These are phyloP conservation scores for Quercus dentata DNA, from an alignment of 306 rosid genomes.

Conservation along the genomic window DNA sequence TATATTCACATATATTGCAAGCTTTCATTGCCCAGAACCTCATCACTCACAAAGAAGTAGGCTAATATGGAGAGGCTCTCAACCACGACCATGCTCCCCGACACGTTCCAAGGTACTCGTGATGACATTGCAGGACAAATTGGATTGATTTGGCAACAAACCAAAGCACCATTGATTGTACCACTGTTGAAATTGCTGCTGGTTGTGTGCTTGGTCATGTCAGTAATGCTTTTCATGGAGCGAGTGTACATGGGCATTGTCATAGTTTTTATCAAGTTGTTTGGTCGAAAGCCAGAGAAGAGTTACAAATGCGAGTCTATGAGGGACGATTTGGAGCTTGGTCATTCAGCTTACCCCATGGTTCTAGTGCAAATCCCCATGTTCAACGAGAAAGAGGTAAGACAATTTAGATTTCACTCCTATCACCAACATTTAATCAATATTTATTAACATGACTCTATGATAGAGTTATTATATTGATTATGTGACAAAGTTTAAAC, in stretches of 20 bases:
- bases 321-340: conserved; percentile 71
- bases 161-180: conserved; percentile 56
- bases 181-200: conserved; percentile 56
- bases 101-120: conserved; percentile 21
- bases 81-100: conserved; percentile 8
- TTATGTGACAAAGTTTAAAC: neutral
- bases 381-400: conserved; percentile 67
- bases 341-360: conserved; percentile 55
- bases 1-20: conserved; percentile 4
- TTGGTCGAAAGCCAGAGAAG: conserved; percentile 52
- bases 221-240: conserved; percentile 73
- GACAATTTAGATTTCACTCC: neutral
- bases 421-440: too few relatives aligned
- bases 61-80: conserved; percentile 39
- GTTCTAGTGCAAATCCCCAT: conserved; percentile 68
- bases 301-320: conserved; percentile 75
- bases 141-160: conserved; percentile 50
- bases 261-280: conserved; percentile 52
- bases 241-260: conserved; percentile 81
- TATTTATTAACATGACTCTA: too few relatives aligned
- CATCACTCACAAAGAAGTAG: neutral
- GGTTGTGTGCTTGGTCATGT: conserved; percentile 61
- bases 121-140: conserved; percentile 39
- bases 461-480: too few relatives aligned
- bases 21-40: neutral